Evolutionary conservation across 129 eudicot genomes (phyloP).

Genomic region (Flaveria linearis): DNA sequence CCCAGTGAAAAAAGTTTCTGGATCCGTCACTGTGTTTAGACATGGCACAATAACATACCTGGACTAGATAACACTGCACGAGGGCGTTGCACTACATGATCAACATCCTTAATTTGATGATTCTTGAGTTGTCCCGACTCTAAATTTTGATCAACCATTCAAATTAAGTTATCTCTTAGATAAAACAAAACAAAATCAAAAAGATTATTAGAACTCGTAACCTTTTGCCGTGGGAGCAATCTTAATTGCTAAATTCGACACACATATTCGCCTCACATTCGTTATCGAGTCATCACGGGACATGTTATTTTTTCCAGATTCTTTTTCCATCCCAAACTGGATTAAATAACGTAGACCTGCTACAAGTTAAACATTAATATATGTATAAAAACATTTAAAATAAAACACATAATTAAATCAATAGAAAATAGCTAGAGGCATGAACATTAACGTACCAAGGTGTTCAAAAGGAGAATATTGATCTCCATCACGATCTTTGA

Average conservation of each 20-base stretch:
- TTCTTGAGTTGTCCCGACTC: conserved; percentile 15
- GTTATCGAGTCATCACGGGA: background rate
- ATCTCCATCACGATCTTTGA: conserved; percentile 18
- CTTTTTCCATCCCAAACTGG: conserved; percentile 8
- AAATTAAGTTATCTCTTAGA: background rate
- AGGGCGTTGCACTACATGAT: conserved; percentile 33
- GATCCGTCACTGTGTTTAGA: background rate
- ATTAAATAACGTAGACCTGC: conserved; percentile 32
- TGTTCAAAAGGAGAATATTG: conserved; percentile 7
- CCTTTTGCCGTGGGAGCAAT: conserved; percentile 21
- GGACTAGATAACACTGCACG: conserved; percentile 45
- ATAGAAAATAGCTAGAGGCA: background rate
- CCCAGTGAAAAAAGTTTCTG: no score
- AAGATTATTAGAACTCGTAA: background rate
- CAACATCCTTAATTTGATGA: conserved; percentile 26
- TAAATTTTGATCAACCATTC: background rate
- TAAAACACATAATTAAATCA: background rate
- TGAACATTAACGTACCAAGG: conserved; percentile 15
- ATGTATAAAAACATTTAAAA: background rate
- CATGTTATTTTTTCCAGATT: background rate
- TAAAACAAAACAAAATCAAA: background rate
- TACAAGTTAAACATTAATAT: background rate
- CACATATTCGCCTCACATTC: conserved; percentile 23
- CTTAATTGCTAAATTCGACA: conserved; percentile 11
- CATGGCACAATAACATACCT: conserved; percentile 17